Base-by-base conservation (phyloP, 2,329 filamentous ascomycete genomes). In the Shiraia sp. region DNA sequence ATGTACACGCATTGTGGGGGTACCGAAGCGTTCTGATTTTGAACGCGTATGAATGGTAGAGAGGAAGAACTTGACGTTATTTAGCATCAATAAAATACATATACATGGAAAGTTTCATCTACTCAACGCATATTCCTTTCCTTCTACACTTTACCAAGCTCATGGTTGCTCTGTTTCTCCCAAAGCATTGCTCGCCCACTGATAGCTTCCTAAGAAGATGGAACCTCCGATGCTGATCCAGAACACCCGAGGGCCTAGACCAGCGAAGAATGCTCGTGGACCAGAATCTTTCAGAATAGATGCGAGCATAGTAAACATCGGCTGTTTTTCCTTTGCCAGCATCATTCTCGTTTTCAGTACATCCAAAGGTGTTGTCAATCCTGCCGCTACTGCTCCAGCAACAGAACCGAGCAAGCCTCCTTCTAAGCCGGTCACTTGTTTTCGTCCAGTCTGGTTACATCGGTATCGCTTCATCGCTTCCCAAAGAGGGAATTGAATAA, bases 401-500 rank as follows among this genome's bases (percentile, higher is more conserved):
- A 90, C 63, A 57, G 87, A 91, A 0, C 93, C 93, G 68, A 93
- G 92, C 29, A 93, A 58, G 0, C 87, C 93, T 55, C 88, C 93
- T 72, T 96, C 90, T 2, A 79, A 72, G 0, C 87, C 90, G 12
- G 83, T 79, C 2, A 93, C 75, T 24, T 76, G 69, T 0, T 58
- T 59, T 75, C 63, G 78, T 72, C 52, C 61, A 46, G 63, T 58
- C 43, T 60, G 68, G 28, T 72, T 59, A 30, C 78, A 70, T 5
- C 83, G 77, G 79, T 82, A 88, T 29, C 77, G 76, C 78, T 96
- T 97, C 79, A 97, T 81, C 4, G 80, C 83, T 72, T 99, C 93
- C 93, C 93, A 99, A 50, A 99, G 79, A 32, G 93, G 93, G 68
- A 99, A 99, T 71, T 99, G 93, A 50, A 99, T 87, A 8, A 96